Conservation (phyloP, 1,139 yeast genomes). For the Magnusiomyces tetraspermus region DNA sequence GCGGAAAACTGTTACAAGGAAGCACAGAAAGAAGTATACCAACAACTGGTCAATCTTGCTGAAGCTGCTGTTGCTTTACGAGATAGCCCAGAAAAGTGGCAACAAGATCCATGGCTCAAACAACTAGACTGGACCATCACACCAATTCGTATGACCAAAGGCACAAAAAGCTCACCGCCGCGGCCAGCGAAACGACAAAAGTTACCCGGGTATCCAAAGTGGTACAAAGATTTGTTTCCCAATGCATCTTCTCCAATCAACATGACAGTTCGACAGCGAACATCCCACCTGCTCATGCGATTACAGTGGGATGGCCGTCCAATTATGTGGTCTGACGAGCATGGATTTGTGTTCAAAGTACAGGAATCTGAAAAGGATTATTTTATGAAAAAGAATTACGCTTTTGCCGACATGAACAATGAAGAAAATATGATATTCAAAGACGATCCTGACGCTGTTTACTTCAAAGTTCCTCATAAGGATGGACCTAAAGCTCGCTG, state of each 20-base stretch:
- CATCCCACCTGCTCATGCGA: constrained; percentile 65
- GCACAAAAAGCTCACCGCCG: constrained; percentile 44
- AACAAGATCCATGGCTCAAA: constrained; percentile 73
- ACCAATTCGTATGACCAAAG: constrained; percentile 58
- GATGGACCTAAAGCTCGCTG: constrained; percentile 72
- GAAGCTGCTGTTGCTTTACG: constrained; percentile 43
- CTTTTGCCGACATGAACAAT: constrained; percentile 33
- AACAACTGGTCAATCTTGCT: constrained; percentile 52
- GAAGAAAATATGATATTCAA: constrained; percentile 26
- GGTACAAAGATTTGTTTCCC: constrained; percentile 74
- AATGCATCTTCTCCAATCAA: constrained; percentile 40
- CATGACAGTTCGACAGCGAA: constrained; percentile 62
- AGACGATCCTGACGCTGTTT: constrained; percentile 22
- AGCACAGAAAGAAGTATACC: constrained; percentile 48
- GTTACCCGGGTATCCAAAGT: constrained; percentile 84
- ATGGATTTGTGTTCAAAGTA: constrained; percentile 87
- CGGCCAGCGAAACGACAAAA: constrained; percentile 53
- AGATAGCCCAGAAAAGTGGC: constrained; percentile 28
- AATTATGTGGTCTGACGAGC: constrained; percentile 61
- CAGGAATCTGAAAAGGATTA: constrained; percentile 32
- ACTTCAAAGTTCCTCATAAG: constrained; percentile 81
- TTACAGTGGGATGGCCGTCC: constrained; percentile 85
- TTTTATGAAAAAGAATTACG: constrained; percentile 47
- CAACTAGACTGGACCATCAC: constrained; percentile 82
- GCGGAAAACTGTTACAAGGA: constrained; percentile 62